A percentile compares a stretch with the other conserved stretches of the same genome.
phyloP scores from a whole-genome alignment of 257 asterid genomes.

The Scutellaria baicalensis region DNA sequence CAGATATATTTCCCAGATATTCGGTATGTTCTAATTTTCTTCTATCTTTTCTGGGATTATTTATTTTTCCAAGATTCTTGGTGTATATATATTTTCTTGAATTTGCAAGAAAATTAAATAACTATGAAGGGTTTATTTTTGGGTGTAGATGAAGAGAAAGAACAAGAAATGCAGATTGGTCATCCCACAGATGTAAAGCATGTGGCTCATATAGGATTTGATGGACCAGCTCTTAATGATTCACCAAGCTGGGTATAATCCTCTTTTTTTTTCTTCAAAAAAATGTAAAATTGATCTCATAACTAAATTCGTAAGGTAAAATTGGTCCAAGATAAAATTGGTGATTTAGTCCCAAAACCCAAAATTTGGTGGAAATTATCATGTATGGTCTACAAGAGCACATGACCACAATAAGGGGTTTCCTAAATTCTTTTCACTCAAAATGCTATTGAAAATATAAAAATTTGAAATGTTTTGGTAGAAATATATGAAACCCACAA shows the following conservation, averaged over 20 bases:
- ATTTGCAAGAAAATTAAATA: background rate
- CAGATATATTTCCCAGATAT: constrained; percentile 73
- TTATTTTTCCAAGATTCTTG: background rate
- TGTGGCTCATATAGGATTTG: constrained; percentile 90
- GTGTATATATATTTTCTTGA: background rate
- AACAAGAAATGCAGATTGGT: constrained; percentile 68
- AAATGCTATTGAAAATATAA: too few species aligned
- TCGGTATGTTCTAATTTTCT: constrained; percentile 40
- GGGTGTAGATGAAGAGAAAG: constrained; percentile 61
- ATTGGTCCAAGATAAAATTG: too few species aligned
- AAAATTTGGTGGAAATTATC: too few species aligned
- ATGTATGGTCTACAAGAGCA: too few species aligned
- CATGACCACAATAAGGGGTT: too few species aligned
- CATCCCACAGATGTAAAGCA: constrained; percentile 91
- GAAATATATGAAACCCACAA: too few species aligned
- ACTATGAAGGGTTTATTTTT: background rate
- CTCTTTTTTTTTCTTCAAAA: background rate
- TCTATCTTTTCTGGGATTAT: background rate
- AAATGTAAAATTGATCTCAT: background rate
- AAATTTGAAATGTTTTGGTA: too few species aligned
- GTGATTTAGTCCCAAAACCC: too few species aligned
- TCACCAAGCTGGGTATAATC: constrained; percentile 64
- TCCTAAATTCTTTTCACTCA: too few species aligned
- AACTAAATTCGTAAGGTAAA: too few species aligned
- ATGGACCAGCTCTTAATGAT: constrained; percentile 59